These are phyloP conservation scores for Metarhizium guizhouense DNA, from an alignment of 2,329 filamentous ascomycete genomes.

Conservation along the genomic window DNA sequence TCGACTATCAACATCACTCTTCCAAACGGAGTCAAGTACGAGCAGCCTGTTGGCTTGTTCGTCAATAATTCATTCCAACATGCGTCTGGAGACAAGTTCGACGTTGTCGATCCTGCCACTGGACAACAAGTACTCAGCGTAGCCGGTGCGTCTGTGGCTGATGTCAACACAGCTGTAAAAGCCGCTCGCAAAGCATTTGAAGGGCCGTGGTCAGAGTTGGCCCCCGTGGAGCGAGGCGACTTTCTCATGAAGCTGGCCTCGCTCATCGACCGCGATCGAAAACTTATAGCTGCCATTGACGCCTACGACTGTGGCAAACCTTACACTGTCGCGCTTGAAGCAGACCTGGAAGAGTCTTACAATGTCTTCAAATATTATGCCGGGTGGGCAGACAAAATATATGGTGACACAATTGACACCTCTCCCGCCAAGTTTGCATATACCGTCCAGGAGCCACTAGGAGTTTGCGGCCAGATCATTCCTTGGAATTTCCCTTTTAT, in stretches of 20 bases:
- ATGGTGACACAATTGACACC: constrained; percentile 67
- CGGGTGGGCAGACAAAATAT: constrained; percentile 71
- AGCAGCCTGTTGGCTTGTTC: constrained; percentile 27
- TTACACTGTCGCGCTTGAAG: constrained; percentile 54
- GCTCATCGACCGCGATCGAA: constrained; percentile 56
- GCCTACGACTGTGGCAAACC: constrained; percentile 75
- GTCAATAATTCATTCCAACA: constrained; percentile 18
- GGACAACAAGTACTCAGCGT: constrained; percentile 14
- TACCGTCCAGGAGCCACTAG: constrained; percentile 66
- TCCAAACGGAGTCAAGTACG: constrained; percentile 20
- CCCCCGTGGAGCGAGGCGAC: neutral
- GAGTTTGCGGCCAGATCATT: constrained; percentile 67
- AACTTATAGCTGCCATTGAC: constrained; percentile 44
- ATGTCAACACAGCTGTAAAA: neutral
- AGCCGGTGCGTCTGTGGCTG: constrained; percentile 12
- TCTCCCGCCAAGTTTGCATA: constrained; percentile 63
- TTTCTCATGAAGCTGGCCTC: constrained; percentile 51
- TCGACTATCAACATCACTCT: constrained; percentile 12
- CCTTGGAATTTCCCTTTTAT: constrained; percentile 60
- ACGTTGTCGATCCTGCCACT: constrained; percentile 13
- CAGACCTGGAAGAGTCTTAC: constrained; percentile 46
- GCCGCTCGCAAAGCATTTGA: constrained; percentile 15
- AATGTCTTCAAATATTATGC: constrained; percentile 61
- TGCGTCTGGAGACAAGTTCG: constrained; percentile 14
- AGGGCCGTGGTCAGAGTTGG: neutral